Evolutionary conservation across 2,329 filamentous ascomycete species (phyloP).

Genomic region (Cercospora nicotianae): DNA sequence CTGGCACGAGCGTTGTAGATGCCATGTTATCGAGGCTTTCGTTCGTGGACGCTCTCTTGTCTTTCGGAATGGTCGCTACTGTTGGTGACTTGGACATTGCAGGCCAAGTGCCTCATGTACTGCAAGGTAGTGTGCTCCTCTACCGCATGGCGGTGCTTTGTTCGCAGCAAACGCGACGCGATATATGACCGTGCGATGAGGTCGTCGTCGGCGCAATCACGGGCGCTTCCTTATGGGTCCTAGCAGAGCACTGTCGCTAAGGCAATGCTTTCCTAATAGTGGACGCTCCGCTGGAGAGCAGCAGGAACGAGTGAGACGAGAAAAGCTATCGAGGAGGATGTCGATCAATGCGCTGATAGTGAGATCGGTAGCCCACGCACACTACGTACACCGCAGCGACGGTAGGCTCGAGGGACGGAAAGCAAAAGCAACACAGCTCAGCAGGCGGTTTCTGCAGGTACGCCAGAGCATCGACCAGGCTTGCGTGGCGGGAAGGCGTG

Average conservation of each 20-base stretch:
- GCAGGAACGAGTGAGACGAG: neutral
- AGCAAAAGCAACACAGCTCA: neutral
- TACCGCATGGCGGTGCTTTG: slow-evolving; percentile 16
- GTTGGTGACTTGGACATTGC: neutral
- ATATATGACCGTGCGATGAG: slow-evolving; percentile 8
- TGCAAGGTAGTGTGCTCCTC: neutral
- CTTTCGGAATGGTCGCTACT: neutral
- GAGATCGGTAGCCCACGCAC: neutral
- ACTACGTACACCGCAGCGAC: neutral
- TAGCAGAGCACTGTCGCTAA: slow-evolving; percentile 1
- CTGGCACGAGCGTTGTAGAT: slow-evolving; percentile 19
- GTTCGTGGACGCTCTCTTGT: neutral
- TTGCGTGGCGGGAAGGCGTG: slow-evolving; percentile 3
- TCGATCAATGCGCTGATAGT: neutral
- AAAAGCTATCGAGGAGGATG: neutral
- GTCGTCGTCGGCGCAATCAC: slow-evolving; percentile 13
- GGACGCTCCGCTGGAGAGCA: neutral
- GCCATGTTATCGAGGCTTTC: slow-evolving; percentile 3
- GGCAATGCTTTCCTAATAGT: neutral
- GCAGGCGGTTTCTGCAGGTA: slow-evolving; percentile 4
- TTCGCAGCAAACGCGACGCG: neutral
- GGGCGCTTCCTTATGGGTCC: neutral
- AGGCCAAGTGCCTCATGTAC: neutral
- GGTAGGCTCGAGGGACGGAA: neutral
- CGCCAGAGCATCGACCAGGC: slow-evolving; percentile 3